Base-by-base conservation (phyloP, 441 rosid species). In the Viola pubescens region DNA sequence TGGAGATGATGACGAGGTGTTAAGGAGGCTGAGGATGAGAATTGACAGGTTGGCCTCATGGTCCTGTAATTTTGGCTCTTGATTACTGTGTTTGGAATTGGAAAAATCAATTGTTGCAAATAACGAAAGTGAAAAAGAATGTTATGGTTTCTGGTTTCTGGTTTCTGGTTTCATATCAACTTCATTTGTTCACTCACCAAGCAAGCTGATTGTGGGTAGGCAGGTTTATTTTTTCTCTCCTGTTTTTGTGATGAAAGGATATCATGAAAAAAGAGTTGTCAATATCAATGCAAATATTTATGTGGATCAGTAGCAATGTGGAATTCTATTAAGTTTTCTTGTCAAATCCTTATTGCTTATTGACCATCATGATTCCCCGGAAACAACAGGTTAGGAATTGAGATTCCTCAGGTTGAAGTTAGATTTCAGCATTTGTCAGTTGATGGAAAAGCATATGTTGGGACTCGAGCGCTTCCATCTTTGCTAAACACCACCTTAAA, bases 391-490 rank as follows among this genome's bases (percentile, higher is more conserved):
- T 87, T 85, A 9, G 88, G 91, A 43, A 77, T 85, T 64, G 80
- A 82, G 42, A 60, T 69, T 52, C 87, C 91, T 0, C 73, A 43
- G 62, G 73, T 85, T 19, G 87, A 85, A 73, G 79, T 82, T 34
- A 71, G 83, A 63, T 70, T 65, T 60, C 62, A 82, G 78, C 37
- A 73, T 70, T 69, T 85, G 26, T 74, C 78, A 0, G 63, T 79
- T 1, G 73, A 82, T 54, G 86, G 86, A 51, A 81, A 81, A 46
- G 86, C 82, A 12, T 81, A 82, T 64, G 71, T 77, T 50, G 91
- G 86, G 54, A 74, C 68, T 13, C 77, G 91, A 70, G 91, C 91
- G 13, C 81, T 80, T 51, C 88, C 91, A 54, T 82, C 85, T 54
- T 69, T 85, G 60, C 54, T 77, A 12, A 85, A 82, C 54, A 49